Conservation (phyloP, 2,329 filamentous ascomycete genomes). For the Exserohilum rostratum region DNA sequence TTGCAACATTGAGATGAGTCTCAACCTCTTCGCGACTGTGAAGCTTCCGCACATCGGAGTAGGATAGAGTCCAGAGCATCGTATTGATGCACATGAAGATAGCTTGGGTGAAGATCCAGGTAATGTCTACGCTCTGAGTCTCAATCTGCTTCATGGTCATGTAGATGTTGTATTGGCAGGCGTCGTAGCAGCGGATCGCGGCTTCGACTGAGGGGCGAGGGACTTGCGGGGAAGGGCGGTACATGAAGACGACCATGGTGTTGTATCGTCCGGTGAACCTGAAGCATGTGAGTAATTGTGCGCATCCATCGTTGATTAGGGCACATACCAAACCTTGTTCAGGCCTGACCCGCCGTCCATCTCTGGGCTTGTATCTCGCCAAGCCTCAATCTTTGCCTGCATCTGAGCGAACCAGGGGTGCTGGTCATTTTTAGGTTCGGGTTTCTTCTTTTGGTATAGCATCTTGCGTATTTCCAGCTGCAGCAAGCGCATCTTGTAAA, state of each 20-base stretch:
- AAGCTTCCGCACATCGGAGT: conserved; percentile 76
- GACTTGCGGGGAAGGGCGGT: conserved; percentile 89
- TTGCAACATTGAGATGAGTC: conserved; percentile 71
- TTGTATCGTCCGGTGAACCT: conserved; percentile 75
- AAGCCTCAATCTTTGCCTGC: conserved; percentile 76
- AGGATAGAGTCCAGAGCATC: conserved; percentile 89
- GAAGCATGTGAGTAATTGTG: neutral
- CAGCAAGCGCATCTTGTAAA: conserved; percentile 86
- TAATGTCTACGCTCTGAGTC: conserved; percentile 78
- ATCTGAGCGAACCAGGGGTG: conserved; percentile 89
- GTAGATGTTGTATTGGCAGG: conserved; percentile 79
- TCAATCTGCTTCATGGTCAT: conserved; percentile 82
- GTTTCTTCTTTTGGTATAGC: conserved; percentile 82
- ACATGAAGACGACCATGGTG: conserved; percentile 86
- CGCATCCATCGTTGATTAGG: neutral
- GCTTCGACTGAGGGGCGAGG: conserved; percentile 81
- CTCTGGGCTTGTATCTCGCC: conserved; percentile 77
- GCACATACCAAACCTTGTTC: conserved; percentile 77
- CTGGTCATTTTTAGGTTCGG: conserved; percentile 75
- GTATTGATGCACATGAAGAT: conserved; percentile 93
- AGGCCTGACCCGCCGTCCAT: conserved; percentile 71
- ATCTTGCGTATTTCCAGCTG: conserved; percentile 87
- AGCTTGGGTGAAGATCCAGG: conserved; percentile 89
- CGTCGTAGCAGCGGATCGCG: conserved; percentile 81
- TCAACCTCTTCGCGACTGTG: conserved; percentile 79